Conservation (phyloP, 371 early-diverging fungal species). For the Zancudomyces culisetae region DNA sequence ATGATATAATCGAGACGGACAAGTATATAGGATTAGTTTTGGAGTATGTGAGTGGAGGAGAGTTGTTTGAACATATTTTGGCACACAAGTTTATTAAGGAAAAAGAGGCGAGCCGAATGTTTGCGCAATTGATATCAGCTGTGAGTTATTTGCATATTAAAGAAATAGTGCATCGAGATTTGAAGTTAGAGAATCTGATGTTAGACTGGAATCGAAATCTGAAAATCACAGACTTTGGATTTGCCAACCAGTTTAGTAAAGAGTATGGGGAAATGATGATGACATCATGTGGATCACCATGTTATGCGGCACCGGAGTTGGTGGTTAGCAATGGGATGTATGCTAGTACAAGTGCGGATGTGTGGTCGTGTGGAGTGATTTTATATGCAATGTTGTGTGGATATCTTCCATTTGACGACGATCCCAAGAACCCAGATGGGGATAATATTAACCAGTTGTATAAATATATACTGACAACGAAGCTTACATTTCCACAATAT, state of each 20-base stretch:
- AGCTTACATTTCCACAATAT: conserved; percentile 76
- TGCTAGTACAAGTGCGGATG: conserved; percentile 83
- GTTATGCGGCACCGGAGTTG: conserved; percentile 95
- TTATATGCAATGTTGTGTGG: conserved; percentile 95
- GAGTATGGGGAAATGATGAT: conserved; percentile 50
- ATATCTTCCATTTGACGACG: conserved; percentile 97
- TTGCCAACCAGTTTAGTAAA: conserved; percentile 78
- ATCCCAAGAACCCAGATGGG: conserved; percentile 88
- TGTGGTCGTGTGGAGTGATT: conserved; percentile 85
- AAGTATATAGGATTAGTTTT: conserved; percentile 87
- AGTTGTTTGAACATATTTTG: conserved; percentile 90
- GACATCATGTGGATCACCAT: conserved; percentile 90
- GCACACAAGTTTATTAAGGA: conserved; percentile 84
- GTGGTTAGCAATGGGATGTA: conserved; percentile 90
- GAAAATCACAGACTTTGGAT: conserved; percentile 97
- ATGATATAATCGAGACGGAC: conserved; percentile 91
- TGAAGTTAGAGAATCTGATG: conserved; percentile 88
- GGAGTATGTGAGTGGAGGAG: conserved; percentile 90
- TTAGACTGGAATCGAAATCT: conserved; percentile 69
- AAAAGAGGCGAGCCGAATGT: conserved; percentile 70
- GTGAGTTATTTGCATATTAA: conserved; percentile 75
- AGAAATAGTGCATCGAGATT: conserved; percentile 85
- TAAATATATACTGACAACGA: conserved; percentile 83
- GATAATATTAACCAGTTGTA: conserved; percentile 91
- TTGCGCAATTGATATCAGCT: conserved; percentile 85